Conservation (phyloP, 768 basidiomycete species). For the Leccinum olivaceopallidum region DNA sequence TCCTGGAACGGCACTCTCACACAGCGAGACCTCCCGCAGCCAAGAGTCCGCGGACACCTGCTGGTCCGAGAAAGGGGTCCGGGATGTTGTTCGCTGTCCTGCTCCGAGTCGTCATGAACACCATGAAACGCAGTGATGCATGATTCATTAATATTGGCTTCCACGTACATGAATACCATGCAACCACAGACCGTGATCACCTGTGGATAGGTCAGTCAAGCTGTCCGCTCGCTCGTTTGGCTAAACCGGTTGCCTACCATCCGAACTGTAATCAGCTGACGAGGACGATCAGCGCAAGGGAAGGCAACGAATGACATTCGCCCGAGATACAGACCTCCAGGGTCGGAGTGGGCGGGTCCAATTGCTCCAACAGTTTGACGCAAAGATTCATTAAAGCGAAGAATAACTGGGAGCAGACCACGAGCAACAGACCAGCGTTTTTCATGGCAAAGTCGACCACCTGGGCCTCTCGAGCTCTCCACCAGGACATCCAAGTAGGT, state of each 20-base stretch:
- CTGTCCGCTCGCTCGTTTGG: background rate
- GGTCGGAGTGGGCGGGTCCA: conserved; percentile 59
- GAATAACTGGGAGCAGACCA: conserved; percentile 58
- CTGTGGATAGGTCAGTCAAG: conserved; percentile 29
- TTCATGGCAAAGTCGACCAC: conserved; percentile 16
- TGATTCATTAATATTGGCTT: conserved; percentile 36
- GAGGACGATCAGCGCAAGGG: background rate
- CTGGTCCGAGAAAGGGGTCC: conserved; percentile 69
- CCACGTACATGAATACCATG: conserved; percentile 47
- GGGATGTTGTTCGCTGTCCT: conserved; percentile 45
- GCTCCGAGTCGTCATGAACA: conserved; percentile 10
- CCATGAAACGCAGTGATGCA: conserved; percentile 48
- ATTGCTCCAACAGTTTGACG: conserved; percentile 60
- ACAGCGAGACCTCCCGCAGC: conserved; percentile 61
- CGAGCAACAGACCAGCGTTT: conserved; percentile 62
- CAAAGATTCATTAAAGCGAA: conserved; percentile 60
- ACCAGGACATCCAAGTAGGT: background rate
- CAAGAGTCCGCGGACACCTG: conserved; percentile 60
- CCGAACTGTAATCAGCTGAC: conserved; percentile 53
- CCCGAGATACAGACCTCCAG: conserved; percentile 45
- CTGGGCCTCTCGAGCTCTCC: background rate
- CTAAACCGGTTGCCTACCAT: conserved; percentile 45
- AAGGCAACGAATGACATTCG: background rate
- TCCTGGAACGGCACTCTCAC: conserved; percentile 46
- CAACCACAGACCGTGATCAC: conserved; percentile 53